Evolutionary conservation across 306 rosid species (phyloP).

Genomic region (Cucumis hystrix): DNA sequence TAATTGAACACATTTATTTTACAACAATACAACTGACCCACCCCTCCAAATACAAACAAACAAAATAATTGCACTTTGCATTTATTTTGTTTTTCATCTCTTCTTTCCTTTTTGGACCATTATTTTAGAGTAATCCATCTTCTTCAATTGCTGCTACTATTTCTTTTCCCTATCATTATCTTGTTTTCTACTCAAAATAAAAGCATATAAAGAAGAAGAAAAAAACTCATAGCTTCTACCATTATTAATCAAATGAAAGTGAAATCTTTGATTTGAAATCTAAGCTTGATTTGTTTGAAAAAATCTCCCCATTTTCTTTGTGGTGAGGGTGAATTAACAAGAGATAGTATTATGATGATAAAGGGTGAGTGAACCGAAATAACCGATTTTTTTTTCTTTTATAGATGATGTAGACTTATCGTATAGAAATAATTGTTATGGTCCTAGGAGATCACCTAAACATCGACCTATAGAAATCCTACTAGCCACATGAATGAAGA

Average conservation of each 20-base stretch:
- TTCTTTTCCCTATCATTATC: background rate
- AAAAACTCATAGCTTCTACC: background rate
- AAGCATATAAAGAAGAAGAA: background rate
- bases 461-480: background rate
- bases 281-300: background rate
- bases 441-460: too few species aligned
- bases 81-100: too few species aligned
- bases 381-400: too few species aligned
- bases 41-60: background rate
- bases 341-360: too few species aligned
- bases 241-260: background rate
- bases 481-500: background rate
- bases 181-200: background rate
- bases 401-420: background rate
- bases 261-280: background rate
- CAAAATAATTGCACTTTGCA: background rate
- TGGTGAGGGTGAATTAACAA: too few species aligned
- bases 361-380: background rate
- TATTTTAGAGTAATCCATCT: background rate
- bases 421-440: too few species aligned
- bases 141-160: background rate
- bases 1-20: background rate
- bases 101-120: background rate
- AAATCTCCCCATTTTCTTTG: background rate
- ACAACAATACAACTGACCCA: background rate